Conservation (phyloP, 164 flowering plant species). For the Berberis vulgaris region DNA sequence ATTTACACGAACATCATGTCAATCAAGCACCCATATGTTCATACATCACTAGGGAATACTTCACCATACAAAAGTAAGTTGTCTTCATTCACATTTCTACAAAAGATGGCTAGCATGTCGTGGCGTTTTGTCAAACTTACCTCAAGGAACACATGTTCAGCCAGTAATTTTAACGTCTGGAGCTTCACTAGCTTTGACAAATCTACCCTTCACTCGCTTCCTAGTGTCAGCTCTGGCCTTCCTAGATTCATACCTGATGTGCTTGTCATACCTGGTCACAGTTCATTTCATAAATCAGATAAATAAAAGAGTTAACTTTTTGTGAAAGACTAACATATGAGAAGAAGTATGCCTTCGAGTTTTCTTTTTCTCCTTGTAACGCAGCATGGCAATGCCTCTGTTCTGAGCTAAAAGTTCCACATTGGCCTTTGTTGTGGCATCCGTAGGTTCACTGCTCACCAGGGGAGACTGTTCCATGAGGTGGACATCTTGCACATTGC, state of each 20-base stretch:
- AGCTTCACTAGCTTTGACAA: constrained; percentile 70
- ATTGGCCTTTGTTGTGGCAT: constrained; percentile 35
- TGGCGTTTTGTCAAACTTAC: constrained; percentile 1
- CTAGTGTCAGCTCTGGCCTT: constrained; percentile 95
- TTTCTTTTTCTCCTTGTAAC: constrained; percentile 90
- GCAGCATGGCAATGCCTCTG: constrained; percentile 89
- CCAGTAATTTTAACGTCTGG: constrained; percentile 22
- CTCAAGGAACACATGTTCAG: constrained; percentile 5
- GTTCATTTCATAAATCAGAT: neutral
- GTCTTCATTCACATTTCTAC: neutral
- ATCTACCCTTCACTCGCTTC: constrained; percentile 89
- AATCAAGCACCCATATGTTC: too few species aligned
- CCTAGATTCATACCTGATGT: constrained; percentile 87
- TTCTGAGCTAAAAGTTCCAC: constrained; percentile 64
- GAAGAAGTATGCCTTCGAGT: constrained; percentile 45
- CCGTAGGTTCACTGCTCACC: constrained; percentile 21
- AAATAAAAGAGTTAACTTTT: neutral
- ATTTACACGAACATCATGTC: too few species aligned
- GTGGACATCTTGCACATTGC: constrained; percentile 29
- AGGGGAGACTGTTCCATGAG: constrained; percentile 34
- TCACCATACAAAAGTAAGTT: neutral
- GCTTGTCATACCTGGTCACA: constrained; percentile 73
- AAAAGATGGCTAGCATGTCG: neutral
- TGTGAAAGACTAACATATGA: neutral
- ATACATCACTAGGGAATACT: neutral